Evolutionary conservation across 257 asterid species (phyloP), one percentile per base, ranked within the genome.

Genomic region (Ophiorrhiza pumila): DNA sequence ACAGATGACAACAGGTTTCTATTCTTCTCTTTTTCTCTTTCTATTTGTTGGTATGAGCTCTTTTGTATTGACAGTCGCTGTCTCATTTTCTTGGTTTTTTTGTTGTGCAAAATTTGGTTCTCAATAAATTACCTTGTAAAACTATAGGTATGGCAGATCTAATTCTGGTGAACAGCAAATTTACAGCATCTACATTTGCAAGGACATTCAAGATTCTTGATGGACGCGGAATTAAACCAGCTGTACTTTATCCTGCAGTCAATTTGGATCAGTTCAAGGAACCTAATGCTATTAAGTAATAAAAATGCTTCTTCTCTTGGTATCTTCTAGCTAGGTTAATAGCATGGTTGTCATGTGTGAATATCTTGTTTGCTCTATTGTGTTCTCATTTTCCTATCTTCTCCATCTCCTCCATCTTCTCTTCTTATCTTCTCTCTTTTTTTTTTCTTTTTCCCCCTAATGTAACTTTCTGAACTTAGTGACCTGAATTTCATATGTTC

Each of bases 201-300:
- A 89, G 73, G 82, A 95, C 99, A 60, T 95, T 95, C 90, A 86
- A 87, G 87, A 79, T 58, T 72, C 89, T 95, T 57, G 79, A 73
- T 78, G 82, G 87, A 25, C 81, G 86, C 58, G 96, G 97, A 72
- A 71, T 85, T 71, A 87, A 83, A 81, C 99, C 99, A 23, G 93
- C 93, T 66, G 97, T 95, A 67, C 96, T 95, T 57, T 94, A 94
- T 79, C 99, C 99, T 56, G 95, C 99, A 34, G 99, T 94, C 63
- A 92, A 89, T 58, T 83, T 90, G 76, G 88, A 90, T 82, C 97
- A 90, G 88, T 94, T 94, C 69, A 84, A 74, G 25, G 83, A 86
- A 74, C 89, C 92, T 68, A 68, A 71, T 82, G 71, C 83, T 74
- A 85, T 82, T 43, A 91, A 83, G 98, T 93, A 91, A 87, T 43